Conservation (phyloP, 768 basidiomycete species). For the Mycena rebaudengoi region DNA sequence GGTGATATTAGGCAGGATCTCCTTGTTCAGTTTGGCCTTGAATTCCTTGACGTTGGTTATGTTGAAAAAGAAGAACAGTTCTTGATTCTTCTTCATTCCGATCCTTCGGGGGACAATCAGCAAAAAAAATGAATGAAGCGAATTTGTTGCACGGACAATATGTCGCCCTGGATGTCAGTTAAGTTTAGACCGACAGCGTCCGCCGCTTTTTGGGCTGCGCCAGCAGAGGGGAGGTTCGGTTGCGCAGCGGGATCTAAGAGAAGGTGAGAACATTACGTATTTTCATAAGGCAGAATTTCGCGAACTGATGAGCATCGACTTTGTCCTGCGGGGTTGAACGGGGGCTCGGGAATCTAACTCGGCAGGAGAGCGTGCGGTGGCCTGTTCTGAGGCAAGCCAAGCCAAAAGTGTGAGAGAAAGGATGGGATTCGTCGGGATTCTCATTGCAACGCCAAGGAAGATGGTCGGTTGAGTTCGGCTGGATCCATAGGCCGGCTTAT, state of each 20-base stretch:
- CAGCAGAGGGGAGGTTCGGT: not conserved
- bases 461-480: too few relatives aligned
- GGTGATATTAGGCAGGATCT: constrained; percentile 54
- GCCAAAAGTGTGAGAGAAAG: too few relatives aligned
- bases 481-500: too few relatives aligned
- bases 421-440: too few relatives aligned
- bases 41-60: constrained; percentile 54
- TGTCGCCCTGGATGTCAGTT: constrained; percentile 56
- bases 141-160: constrained; percentile 43
- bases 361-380: too few relatives aligned
- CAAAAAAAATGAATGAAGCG: not conserved
- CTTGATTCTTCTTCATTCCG: constrained; percentile 65
- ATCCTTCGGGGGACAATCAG: constrained; percentile 41
- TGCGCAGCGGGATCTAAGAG: not conserved
- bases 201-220: not conserved
- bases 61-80: constrained; percentile 61
- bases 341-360: too few relatives aligned
- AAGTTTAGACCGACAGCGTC: constrained; percentile 33
- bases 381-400: too few relatives aligned
- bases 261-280: too few relatives aligned
- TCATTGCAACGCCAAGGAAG: too few relatives aligned
- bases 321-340: too few relatives aligned
- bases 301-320: too few relatives aligned
- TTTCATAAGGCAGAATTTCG: too few relatives aligned
- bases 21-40: constrained; percentile 44